A percentile compares a stretch with the other conserved stretches of the same genome.
These are phyloP conservation scores for Dendrobium chrysotoxum DNA, from an alignment of 106 monocot genomes.

Conservation along the genomic window DNA sequence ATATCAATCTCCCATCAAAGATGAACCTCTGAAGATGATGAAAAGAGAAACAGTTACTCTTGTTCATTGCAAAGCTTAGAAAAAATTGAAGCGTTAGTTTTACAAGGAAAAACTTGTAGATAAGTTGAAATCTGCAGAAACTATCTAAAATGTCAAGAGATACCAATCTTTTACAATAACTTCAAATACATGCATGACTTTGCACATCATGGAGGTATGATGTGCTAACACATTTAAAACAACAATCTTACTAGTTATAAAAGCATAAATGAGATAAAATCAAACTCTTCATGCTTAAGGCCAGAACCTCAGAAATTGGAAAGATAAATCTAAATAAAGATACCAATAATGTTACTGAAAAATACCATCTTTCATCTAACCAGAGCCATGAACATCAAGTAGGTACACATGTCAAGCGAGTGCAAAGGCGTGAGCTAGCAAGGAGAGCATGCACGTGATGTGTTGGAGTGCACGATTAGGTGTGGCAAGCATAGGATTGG, in stretches of 20 bases:
- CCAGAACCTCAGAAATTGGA: background rate
- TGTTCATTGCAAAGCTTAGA: background rate
- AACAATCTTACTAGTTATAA: background rate
- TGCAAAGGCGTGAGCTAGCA: too few relatives aligned
- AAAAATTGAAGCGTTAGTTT: background rate
- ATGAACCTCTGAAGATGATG: conserved; percentile 54
- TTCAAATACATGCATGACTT: background rate
- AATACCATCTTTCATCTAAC: background rate
- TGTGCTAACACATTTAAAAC: background rate
- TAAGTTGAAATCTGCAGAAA: background rate
- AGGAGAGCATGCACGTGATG: too few relatives aligned
- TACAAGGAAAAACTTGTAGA: background rate
- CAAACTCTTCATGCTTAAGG: background rate
- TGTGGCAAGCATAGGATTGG: too few relatives aligned
- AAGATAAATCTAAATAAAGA: background rate
- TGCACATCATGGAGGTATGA: background rate
- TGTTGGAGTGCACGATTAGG: too few relatives aligned
- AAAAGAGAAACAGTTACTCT: conserved; percentile 4
- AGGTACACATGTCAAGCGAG: too few relatives aligned
- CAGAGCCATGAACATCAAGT: background rate
- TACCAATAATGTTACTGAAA: background rate
- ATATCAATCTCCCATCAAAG: conserved; percentile 27
- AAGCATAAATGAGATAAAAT: background rate
- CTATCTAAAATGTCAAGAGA: background rate
- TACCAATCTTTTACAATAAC: background rate